A percentile compares a stretch with the other conserved stretches of the same genome.
Conservation (phyloP, 768 basidiomycete species). For the Nidularia sp. region DNA sequence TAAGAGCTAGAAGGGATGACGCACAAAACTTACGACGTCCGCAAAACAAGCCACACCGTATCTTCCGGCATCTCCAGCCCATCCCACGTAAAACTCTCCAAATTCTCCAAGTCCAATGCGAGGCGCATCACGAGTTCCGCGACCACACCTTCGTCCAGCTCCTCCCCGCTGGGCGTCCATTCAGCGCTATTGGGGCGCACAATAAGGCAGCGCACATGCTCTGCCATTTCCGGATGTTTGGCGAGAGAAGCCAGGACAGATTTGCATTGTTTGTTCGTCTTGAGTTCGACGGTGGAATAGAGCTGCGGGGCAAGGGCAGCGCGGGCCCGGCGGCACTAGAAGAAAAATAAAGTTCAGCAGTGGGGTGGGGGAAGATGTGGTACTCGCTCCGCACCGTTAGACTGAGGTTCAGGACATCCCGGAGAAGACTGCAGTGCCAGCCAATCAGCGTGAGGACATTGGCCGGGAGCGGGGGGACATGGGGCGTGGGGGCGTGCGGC, state of each 20-base stretch:
- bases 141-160: constrained; percentile 23
- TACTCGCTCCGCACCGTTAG: constrained; percentile 14
- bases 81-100: constrained; percentile 32
- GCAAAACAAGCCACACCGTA: constrained; percentile 26
- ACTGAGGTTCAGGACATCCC: constrained; percentile 23
- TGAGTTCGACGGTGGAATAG: constrained; percentile 27
- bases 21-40: constrained; percentile 17
- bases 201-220: constrained; percentile 19
- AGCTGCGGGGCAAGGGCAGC: constrained; percentile 21
- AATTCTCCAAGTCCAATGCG: constrained; percentile 12
- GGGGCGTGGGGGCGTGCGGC: neutral
- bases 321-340: constrained; percentile 23
- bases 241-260: constrained; percentile 44
- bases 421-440: constrained; percentile 12
- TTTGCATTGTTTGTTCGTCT: constrained; percentile 27
- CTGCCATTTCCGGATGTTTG: constrained; percentile 20
- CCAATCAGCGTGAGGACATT: constrained; percentile 21
- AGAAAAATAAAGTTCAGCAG: neutral
- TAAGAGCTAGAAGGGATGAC: constrained; percentile 4
- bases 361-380: neutral
- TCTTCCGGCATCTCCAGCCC: constrained; percentile 31
- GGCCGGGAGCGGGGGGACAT: constrained; percentile 8
- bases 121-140: constrained; percentile 22
- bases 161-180: constrained; percentile 26
- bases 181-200: constrained; percentile 29